A percentile compares a stretch with the other conserved stretches of the same genome.
These are phyloP conservation scores for Thermoascus crustaceus DNA, from an alignment of 2,329 filamentous ascomycete genomes.

Conservation along the genomic window DNA sequence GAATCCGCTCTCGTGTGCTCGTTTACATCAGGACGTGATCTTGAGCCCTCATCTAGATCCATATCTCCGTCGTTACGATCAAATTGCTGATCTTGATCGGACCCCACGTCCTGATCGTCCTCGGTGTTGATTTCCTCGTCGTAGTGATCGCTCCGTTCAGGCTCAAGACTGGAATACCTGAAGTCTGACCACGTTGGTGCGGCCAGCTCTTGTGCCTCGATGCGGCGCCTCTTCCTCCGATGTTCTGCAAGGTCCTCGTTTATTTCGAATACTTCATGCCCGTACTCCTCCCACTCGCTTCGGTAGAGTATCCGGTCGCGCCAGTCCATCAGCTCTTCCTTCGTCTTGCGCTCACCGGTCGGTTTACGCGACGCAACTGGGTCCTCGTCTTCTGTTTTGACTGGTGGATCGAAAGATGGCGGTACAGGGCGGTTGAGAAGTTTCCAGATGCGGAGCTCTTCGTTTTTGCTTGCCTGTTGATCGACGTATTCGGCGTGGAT, in stretches of 20 bases:
- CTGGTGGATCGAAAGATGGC: conserved; percentile 9
- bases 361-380: conserved; percentile 14
- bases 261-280: conserved; percentile 18
- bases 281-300: conserved; percentile 44
- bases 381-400: conserved; percentile 16
- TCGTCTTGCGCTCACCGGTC: conserved; percentile 23
- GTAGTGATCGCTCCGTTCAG: no score
- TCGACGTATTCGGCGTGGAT: conserved; percentile 43
- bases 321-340: conserved; percentile 40
- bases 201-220: no score
- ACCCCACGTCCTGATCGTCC: neutral
- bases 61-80: neutral
- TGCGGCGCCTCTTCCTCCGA: conserved; percentile 23
- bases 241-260: conserved; percentile 23
- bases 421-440: conserved; percentile 27
- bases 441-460: conserved; percentile 40
- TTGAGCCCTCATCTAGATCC: neutral
- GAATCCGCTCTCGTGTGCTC: neutral
- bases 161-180: no score
- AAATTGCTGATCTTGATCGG: neutral
- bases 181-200: no score
- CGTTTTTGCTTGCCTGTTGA: conserved; percentile 31
- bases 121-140: neutral
- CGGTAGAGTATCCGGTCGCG: conserved; percentile 38
- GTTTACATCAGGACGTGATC: neutral